Base-by-base conservation (phyloP, 371 early-diverging fungal genomes). In the Zopfochytrium polystomum region DNA sequence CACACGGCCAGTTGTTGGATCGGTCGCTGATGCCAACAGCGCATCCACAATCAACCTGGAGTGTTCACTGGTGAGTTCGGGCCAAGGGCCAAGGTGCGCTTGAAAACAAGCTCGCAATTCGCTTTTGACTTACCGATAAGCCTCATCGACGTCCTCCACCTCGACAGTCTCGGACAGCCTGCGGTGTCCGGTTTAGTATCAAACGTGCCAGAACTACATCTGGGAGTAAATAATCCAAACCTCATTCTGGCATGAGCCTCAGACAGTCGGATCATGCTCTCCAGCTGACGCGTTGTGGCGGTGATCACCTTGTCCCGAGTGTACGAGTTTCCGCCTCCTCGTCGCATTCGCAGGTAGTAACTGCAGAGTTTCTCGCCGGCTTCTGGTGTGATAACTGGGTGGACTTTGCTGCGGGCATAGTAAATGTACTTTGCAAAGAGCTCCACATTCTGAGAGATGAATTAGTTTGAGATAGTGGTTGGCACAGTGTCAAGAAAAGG, bases 161-260 rank as follows among this genome's bases (percentile, higher is more conserved):
- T 82, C 81, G 15, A 87, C 85, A 15, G 67, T 63, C 2, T 23
- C 30, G 0, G 76, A 72, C 0, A 84, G 59, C 31, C 84, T 71
- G 18, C n/a, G n/a, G n/a, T n/a, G n/a, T n/a, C n/a, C n/a, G n/a
- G n/a, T n/a, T n/a, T n/a, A n/a, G n/a, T n/a, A n/a, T n/a, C n/a
- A n/a, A n/a, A n/a, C n/a, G n/a, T n/a, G n/a, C n/a, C n/a, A n/a
- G n/a, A n/a, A n/a, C n/a, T n/a, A n/a, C n/a, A n/a, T n/a, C n/a
- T n/a, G n/a, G n/a, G n/a, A n/a, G n/a, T n/a, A n/a, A n/a, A n/a
- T n/a, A n/a, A n/a, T n/a, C n/a, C n/a, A n/a, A n/a, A 87, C 78
- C 90, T 82, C 94, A 99, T 91, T 65, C 86, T 84, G 55, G 99
- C 99, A 67, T 96, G 96, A 2, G 99, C 99, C 73, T 99, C 99